Conservation (phyloP, 768 basidiomycete species). For the Macrocybe gigantea region DNA sequence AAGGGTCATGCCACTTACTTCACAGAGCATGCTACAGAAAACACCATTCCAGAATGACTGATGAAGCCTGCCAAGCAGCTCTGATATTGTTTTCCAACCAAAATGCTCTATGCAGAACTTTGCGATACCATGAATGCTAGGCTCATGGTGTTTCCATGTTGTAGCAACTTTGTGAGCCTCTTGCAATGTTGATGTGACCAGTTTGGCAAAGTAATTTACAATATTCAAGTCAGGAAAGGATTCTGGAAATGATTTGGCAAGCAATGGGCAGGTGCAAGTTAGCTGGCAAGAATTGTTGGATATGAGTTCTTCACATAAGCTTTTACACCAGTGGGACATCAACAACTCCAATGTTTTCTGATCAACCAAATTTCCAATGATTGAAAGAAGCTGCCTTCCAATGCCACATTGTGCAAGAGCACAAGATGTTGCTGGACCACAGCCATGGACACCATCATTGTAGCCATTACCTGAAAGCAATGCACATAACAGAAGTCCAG, state of each 20-base stretch:
- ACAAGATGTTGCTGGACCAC: slow-evolving; percentile 48
- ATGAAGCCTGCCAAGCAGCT: slow-evolving; percentile 1
- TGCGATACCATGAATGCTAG: slow-evolving; percentile 3
- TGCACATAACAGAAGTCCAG: slow-evolving; percentile 54
- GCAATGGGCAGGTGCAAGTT: too few species aligned
- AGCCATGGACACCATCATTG: slow-evolving; percentile 40
- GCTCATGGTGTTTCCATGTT: slow-evolving; percentile 4
- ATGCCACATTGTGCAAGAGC: slow-evolving; percentile 57
- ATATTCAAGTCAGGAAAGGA: slow-evolving; percentile 4
- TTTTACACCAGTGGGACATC: slow-evolving; percentile 5
- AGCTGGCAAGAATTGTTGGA: too few species aligned
- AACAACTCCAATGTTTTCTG: slow-evolving; percentile 2
- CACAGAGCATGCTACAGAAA: not conserved
- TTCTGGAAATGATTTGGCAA: too few species aligned
- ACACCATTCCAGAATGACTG: slow-evolving; percentile 1
- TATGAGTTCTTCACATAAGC: too few species aligned
- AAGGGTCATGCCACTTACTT: too few species aligned
- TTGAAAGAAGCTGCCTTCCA: slow-evolving; percentile 37
- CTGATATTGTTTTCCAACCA: slow-evolving; percentile 4
- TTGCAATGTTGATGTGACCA: slow-evolving; percentile 2
- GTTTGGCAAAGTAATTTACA: slow-evolving; percentile 2
- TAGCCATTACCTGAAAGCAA: slow-evolving; percentile 69
- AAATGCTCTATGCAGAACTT: slow-evolving; percentile 6
- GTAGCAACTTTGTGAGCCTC: not conserved
- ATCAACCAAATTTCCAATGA: not conserved